Conservation (phyloP, 352 stramenopile genomes). For the Phytophthora pistaciae region DNA sequence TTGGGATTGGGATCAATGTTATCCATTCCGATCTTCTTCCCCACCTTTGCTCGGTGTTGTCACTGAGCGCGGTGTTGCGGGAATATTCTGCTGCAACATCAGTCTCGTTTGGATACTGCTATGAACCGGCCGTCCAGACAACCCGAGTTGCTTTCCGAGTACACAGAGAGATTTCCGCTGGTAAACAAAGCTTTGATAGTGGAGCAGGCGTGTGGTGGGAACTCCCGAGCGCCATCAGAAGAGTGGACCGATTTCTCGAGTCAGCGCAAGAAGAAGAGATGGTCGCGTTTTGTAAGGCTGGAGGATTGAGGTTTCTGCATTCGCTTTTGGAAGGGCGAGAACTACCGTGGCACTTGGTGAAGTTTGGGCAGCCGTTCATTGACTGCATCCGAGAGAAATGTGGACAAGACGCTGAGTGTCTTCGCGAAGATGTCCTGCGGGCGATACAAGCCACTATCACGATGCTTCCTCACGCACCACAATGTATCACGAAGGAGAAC, state of each 20-base stretch:
- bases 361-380: conserved; percentile 14
- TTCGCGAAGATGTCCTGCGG: conserved; percentile 12
- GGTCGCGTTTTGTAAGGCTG: conserved; percentile 26
- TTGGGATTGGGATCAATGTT: conserved; percentile 29
- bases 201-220: conserved; percentile 5
- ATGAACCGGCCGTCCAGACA: conserved; percentile 7
- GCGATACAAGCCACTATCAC: conserved; percentile 13
- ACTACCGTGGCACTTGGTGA: conserved; percentile 6
- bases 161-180: conserved; percentile 7
- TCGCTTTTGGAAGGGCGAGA: conserved; percentile 12
- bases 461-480: conserved; percentile 6
- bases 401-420: neutral
- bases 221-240: conserved; percentile 14
- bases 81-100: conserved; percentile 22
- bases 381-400: conserved; percentile 1
- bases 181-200: conserved; percentile 1
- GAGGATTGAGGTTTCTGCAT: conserved; percentile 23
- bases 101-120: conserved; percentile 29
- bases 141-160: conserved; percentile 26
- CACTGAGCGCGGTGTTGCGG: conserved; percentile 13
- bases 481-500: conserved; percentile 27
- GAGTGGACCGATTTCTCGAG: conserved; percentile 14
- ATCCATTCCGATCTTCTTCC: conserved; percentile 32
- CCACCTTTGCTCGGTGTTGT: conserved; percentile 18
- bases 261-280: conserved; percentile 20